These are phyloP conservation scores for Galerina marginata DNA, from an alignment of 768 basidiomycete species.

Conservation along the genomic window DNA sequence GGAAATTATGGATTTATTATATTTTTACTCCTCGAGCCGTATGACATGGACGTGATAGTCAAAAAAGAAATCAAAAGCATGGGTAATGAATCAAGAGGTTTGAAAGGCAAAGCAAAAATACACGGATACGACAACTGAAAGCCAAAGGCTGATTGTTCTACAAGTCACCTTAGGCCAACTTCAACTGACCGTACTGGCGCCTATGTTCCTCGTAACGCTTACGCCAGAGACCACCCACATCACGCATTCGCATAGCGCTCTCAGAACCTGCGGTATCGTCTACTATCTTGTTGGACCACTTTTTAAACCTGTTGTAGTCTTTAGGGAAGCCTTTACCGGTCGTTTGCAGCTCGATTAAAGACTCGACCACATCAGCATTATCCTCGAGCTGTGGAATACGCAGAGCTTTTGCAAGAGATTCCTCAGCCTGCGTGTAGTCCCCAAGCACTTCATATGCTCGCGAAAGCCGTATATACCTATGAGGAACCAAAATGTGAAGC, in stretches of 20 bases:
- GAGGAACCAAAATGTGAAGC: background rate
- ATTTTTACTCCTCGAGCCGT: too few species aligned
- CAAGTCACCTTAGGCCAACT: too few species aligned
- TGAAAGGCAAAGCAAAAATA: too few species aligned
- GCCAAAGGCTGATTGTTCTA: too few species aligned
- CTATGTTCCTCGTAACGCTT: background rate
- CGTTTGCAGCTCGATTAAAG: slow-evolving; percentile 22
- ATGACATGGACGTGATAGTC: too few species aligned
- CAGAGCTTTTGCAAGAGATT: slow-evolving; percentile 17
- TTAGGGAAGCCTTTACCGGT: slow-evolving; percentile 19
- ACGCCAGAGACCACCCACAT: background rate
- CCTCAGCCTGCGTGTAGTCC: slow-evolving; percentile 16
- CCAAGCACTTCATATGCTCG: slow-evolving; percentile 19
- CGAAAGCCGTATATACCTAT: slow-evolving; percentile 23
- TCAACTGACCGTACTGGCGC: too few species aligned
- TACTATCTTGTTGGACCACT: background rate
- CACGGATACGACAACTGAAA: too few species aligned
- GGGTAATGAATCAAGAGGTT: too few species aligned
- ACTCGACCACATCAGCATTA: slow-evolving; percentile 20
- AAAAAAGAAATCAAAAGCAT: too few species aligned
- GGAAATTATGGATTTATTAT: too few species aligned
- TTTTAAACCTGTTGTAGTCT: background rate
- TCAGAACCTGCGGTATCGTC: background rate
- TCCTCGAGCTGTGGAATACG: slow-evolving; percentile 16
- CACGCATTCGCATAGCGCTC: slow-evolving; percentile 1